Percentiles rank a stretch among this genome's conserved stretches.
Conservation (phyloP, 441 rosid species). For the Manihot esculenta region DNA sequence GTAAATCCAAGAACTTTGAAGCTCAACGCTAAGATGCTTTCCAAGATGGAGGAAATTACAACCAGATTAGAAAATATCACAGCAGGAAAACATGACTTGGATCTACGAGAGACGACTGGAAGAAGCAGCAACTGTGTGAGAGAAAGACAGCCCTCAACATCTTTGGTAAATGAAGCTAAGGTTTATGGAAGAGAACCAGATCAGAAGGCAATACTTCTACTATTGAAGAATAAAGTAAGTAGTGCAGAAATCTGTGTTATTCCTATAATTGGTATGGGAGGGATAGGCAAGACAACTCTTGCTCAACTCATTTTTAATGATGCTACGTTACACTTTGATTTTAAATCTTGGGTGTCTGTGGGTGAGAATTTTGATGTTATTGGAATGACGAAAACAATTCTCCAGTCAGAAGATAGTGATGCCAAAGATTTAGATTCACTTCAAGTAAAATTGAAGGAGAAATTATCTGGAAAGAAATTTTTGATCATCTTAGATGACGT, state of each 20-base stretch:
- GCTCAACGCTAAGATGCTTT: neutral
- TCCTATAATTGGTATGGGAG: constrained; percentile 4
- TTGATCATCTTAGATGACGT: constrained; percentile 11
- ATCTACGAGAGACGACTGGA: neutral
- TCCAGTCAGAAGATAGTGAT: neutral
- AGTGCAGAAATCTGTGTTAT: constrained; percentile 3
- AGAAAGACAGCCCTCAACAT: constrained; percentile 7
- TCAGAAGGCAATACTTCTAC: constrained; percentile 2
- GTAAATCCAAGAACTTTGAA: neutral
- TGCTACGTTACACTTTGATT: neutral
- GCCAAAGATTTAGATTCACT: constrained; percentile 1
- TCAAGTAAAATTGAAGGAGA: constrained; percentile 8
- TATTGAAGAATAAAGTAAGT: constrained; percentile 10
- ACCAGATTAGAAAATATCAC: constrained; percentile 5
- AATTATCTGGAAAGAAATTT: constrained; percentile 11
- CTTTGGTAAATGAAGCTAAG: constrained; percentile 16
- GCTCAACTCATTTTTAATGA: constrained; percentile 12
- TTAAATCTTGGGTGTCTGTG: constrained; percentile 7
- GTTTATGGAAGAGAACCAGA: constrained; percentile 24
- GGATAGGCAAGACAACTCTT: constrained; percentile 18
- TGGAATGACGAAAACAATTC: constrained; percentile 9
- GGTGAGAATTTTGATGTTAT: constrained; percentile 16
- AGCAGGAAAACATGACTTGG: neutral
- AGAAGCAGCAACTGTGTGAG: neutral
- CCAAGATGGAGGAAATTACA: constrained; percentile 8